Base-by-base conservation (phyloP, 148 eudicot species). In the Chenopodium album region DNA sequence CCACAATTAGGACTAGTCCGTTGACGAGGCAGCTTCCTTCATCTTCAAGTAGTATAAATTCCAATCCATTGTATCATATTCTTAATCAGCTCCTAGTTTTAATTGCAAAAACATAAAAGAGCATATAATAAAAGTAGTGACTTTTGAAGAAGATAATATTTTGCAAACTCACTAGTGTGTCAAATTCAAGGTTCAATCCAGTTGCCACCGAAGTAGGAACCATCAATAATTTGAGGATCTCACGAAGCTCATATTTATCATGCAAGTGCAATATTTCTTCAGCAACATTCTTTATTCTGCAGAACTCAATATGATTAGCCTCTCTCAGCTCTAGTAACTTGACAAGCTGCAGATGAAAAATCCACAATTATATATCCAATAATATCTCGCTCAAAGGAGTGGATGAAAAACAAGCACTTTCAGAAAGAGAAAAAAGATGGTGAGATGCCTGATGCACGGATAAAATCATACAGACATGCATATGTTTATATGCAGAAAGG, bases 321-420 rank as follows among this genome's bases (percentile, higher is more conserved):
- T 96, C 99, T 89, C 94, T 91, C 85, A 90, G 89, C 88, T 96
- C 99, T 83, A 96, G 97, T 80, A 96, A 91, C 89, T 96, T 96
- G 83, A 96, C 99, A 77, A 96, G 95, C 99, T 96, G 97, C 83
- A 89, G 44, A 76, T 72, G 72, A 81, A 34, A 87, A 63, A 77
- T 75, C 31, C 62, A 78, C 71, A 84, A 63, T 62, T 29, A 64
- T 62, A 77, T 4, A 67, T 54, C 22, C 47, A 62, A 28, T 13
- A 62, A 62, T 28, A 41, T 68, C 63, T 29, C 32, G 13, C 31
- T 67, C 48, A 32, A 75, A 31, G 50, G 74, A 73, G 65, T 74
- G 44, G 56, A 83, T 3, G 34, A 41, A 70, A 50, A 71, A 31
- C 71, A 71, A 37, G 34, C 48, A 72, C 52, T n/a, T 75, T 62